Evolutionary conservation across 2,329 filamentous ascomycete genomes (phyloP).

Genomic region (Zelopaecilomyces penicillatus): DNA sequence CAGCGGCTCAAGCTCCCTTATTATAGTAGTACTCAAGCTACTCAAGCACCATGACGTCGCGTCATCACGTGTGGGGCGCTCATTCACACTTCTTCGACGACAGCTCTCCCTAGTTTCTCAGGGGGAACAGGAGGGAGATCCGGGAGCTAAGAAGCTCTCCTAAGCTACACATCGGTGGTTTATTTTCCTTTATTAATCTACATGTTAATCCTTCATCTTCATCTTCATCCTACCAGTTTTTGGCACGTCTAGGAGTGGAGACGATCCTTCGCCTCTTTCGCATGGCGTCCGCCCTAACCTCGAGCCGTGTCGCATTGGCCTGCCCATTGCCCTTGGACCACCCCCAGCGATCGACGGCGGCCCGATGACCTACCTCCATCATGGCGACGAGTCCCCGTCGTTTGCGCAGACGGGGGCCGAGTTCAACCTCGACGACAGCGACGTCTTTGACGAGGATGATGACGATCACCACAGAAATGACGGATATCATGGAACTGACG

Average conservation of each 20-base stretch:
- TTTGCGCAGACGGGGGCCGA: slow-evolving; percentile 33
- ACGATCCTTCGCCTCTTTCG: background rate
- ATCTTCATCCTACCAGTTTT: background rate
- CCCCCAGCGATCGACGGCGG: slow-evolving; percentile 2
- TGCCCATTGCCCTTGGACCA: background rate
- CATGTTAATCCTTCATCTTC: background rate
- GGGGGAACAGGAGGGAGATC: too few species aligned
- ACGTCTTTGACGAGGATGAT: slow-evolving; percentile 14
- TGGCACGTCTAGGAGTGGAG: too few species aligned
- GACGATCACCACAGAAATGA: slow-evolving; percentile 19
- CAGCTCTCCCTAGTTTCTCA: too few species aligned
- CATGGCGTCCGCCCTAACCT: slow-evolving; percentile 5
- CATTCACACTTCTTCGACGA: too few species aligned
- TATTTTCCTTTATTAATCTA: background rate
- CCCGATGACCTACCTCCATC: slow-evolving; percentile 16
- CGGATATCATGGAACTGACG: slow-evolving; percentile 14
- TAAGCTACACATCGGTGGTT: too few species aligned
- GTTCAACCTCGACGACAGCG: slow-evolving; percentile 25
- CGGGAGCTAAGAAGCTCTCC: too few species aligned
- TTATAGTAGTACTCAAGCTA: too few species aligned
- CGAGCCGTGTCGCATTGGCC: background rate
- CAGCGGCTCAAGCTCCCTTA: too few species aligned
- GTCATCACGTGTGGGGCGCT: slow-evolving; percentile 5
- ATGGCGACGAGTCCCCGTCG: slow-evolving; percentile 22
- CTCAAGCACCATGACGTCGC: slow-evolving; percentile 5